Evolutionary conservation across 177 flowering plant genomes (phyloP).

Genomic region (Vitis hybrid): DNA sequence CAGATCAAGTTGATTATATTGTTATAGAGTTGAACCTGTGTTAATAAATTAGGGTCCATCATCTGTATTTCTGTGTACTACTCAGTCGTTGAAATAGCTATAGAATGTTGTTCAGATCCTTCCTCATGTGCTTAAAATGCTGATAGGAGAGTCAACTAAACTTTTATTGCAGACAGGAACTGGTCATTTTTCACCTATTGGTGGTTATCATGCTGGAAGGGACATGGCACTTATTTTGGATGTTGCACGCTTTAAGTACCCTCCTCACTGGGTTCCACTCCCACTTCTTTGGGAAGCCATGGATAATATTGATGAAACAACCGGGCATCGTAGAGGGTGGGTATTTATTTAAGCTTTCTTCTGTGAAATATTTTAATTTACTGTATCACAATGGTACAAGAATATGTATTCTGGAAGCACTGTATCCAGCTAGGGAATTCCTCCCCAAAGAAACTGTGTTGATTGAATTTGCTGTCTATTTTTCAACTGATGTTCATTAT

Average conservation of each 20-base stretch:
- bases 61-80: neutral
- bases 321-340: slow-evolving; percentile 84
- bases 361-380: neutral
- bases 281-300: slow-evolving; percentile 96
- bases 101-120: neutral
- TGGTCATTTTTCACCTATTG: slow-evolving; percentile 98
- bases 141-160: slow-evolving; percentile 1
- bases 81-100: neutral
- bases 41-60: neutral
- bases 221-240: slow-evolving; percentile 96
- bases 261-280: slow-evolving; percentile 98
- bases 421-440: neutral
- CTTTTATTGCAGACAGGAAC: slow-evolving; percentile 74
- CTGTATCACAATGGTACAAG: neutral
- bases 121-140: neutral
- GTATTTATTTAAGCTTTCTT: slow-evolving; percentile 7
- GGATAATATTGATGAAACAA: slow-evolving; percentile 65
- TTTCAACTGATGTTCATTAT: no score
- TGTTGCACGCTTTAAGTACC: slow-evolving; percentile 98
- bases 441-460: neutral
- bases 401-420: neutral
- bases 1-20: no score
- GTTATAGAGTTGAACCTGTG: no score
- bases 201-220: slow-evolving; percentile 93
- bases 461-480: neutral